phyloP scores from a whole-genome alignment of 1,284 basidiomycete genomes.

The Moesziomyces antarcticus region DNA sequence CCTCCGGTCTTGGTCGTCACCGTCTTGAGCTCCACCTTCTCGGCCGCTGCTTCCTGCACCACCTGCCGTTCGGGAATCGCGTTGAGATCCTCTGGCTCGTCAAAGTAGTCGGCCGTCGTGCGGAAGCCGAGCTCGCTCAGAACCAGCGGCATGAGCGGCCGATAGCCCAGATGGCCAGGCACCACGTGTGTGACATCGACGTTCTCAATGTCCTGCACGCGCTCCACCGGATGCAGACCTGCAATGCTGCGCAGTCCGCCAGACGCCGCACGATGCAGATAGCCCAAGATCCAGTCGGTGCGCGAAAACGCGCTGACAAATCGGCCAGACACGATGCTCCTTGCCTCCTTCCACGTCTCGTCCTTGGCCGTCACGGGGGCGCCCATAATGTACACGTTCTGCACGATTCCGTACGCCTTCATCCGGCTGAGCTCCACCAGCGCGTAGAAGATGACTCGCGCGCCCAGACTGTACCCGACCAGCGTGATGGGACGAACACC shows the following conservation, averaged over 20 bases:
- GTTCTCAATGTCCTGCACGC: slow-evolving; percentile 64
- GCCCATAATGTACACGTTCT: slow-evolving; percentile 67
- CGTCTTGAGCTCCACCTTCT: slow-evolving; percentile 43
- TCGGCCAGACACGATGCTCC: slow-evolving; percentile 62
- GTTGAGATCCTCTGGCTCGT: slow-evolving; percentile 65
- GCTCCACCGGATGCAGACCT: slow-evolving; percentile 64
- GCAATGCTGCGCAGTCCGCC: slow-evolving; percentile 66
- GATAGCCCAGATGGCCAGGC: slow-evolving; percentile 64
- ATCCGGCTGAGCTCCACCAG: slow-evolving; percentile 61
- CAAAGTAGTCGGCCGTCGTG: slow-evolving; percentile 67
- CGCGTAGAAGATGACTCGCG: slow-evolving; percentile 65
- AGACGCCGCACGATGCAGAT: slow-evolving; percentile 64
- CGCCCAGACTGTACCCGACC: slow-evolving; percentile 66
- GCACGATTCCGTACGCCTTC: slow-evolving; percentile 65
- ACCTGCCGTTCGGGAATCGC: slow-evolving; percentile 64
- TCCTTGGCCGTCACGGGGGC: slow-evolving; percentile 64
- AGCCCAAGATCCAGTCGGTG: slow-evolving; percentile 67
- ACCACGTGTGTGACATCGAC: slow-evolving; percentile 66
- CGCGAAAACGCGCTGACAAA: slow-evolving; percentile 67
- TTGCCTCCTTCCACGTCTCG: slow-evolving; percentile 59
- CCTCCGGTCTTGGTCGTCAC: slow-evolving; percentile 55
- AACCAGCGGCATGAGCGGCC: slow-evolving; percentile 65
- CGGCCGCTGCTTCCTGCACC: slow-evolving; percentile 26
- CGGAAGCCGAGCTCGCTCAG: slow-evolving; percentile 65
- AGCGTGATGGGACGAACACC: slow-evolving; percentile 67